phyloP scores from a whole-genome alignment of 2,329 filamentous ascomycete genomes.

The Furcasterigmium furcatum region DNA sequence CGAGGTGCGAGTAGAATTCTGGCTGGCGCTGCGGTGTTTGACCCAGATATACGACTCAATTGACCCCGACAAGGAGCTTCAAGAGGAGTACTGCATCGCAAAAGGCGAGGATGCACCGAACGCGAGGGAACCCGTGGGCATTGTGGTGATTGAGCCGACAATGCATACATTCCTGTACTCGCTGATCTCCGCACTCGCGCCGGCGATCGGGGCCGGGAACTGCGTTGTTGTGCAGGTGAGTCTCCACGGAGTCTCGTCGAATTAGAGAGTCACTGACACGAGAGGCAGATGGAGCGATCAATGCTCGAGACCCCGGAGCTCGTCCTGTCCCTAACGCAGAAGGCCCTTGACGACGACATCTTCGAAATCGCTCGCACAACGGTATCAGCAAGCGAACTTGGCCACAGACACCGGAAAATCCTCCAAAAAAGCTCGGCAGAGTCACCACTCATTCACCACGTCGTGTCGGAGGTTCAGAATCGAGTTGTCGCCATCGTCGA shows the following conservation, averaged over 20 bases:
- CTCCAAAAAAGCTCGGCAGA: conserved; percentile 1
- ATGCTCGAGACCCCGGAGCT: conserved; percentile 28
- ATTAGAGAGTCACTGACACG: conserved; percentile 12
- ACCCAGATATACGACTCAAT: conserved; percentile 34
- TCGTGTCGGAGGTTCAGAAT: conserved; percentile 11
- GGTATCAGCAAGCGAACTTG: conserved; percentile 20
- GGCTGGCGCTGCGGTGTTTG: conserved; percentile 32
- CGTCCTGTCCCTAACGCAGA: conserved; percentile 30
- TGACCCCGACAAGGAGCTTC: conserved; percentile 19
- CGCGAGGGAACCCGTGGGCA: conserved; percentile 9
- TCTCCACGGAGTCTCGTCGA: neutral
- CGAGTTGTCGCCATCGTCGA: conserved; percentile 56
- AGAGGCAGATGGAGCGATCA: conserved; percentile 34
- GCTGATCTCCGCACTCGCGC: conserved; percentile 16
- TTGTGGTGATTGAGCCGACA: conserved; percentile 20
- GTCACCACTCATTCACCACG: conserved; percentile 3
- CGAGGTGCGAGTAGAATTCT: conserved; percentile 33
- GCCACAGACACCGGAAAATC: conserved; percentile 4
- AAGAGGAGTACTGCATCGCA: conserved; percentile 16
- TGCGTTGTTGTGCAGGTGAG: conserved; percentile 22
- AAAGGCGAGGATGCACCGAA: conserved; percentile 6
- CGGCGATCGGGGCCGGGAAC: conserved; percentile 22
- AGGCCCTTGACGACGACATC: conserved; percentile 42
- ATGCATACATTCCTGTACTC: conserved; percentile 19
- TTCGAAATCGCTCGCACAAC: conserved; percentile 36